Base-by-base conservation (phyloP, 306 rosid genomes). In the Glycine soja region DNA sequence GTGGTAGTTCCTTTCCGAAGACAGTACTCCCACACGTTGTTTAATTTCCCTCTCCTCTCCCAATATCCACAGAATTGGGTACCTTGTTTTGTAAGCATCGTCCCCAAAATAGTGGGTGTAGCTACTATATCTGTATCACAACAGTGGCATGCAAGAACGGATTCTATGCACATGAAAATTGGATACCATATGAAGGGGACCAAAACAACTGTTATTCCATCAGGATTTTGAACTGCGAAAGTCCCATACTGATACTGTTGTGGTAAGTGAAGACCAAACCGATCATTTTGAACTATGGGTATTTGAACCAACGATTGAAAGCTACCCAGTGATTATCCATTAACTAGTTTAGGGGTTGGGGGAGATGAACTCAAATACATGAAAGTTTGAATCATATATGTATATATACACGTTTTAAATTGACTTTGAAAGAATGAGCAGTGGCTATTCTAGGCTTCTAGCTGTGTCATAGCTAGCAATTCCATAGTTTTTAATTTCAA, bases 221-320 rank as follows among this genome's bases (percentile, higher is more conserved):
- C 81, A 36, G 6, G 11, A 47, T 47, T 73, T 74, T 84, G 58
- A 83, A 57, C 59, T 3, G 7, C 40, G 40, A 34, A 76, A 53
- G 52, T 53, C 9, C 2, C 18, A 36, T 36, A 4, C 40, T 24
- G 30, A 11, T 8, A 84, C 80, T 77, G 70, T 81, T 73, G 65
- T 12, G 77, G 78, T 85, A 81, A 85, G 80, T 47, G 74, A 80
- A 18, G 87, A 84, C 85, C 70, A 69, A 84, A 84, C 85, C 57
- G 32, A 0, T 50, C 57, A 75, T 80, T 80, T 84, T 84, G 79
- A 84, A 84, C 61, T 58, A 63, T 10, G 16, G 9, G 10, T 38
- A 34, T 65, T 19, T 5, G 30, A 24, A 24, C 30, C 73, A 47
- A 47, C 40, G 4, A 46, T 57, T 74, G 54, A 68, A 68, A 75